Evolutionary conservation across 140 eudicot species (phyloP).

Genomic region (Stevia rebaudiana): DNA sequence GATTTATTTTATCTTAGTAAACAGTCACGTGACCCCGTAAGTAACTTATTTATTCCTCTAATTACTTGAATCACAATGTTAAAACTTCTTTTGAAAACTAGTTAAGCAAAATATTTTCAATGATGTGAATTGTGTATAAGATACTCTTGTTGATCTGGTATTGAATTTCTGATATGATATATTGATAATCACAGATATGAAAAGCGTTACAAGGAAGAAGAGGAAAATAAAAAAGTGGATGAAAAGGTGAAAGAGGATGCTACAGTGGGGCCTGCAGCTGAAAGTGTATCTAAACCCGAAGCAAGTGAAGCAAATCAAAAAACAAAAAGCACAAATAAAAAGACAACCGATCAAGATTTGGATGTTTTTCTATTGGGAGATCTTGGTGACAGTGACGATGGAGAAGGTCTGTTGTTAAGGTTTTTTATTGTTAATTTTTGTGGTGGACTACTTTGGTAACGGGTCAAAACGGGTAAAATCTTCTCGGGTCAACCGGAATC

Average conservation of each 20-base stretch:
- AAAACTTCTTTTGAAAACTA: background rate
- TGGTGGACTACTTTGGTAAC: background rate
- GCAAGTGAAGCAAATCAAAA: slow-evolving; percentile 34
- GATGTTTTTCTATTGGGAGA: slow-evolving; percentile 95
- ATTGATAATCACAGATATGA: slow-evolving; percentile 67
- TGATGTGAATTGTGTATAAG: background rate
- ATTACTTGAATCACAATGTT: slow-evolving; percentile 3
- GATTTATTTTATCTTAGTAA: slow-evolving; percentile 76
- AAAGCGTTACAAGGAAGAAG: slow-evolving; percentile 65
- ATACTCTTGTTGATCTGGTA: background rate
- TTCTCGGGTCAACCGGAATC: background rate
- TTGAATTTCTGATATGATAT: slow-evolving; percentile 13
- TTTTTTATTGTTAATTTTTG: background rate
- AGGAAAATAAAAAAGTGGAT: slow-evolving; percentile 39
- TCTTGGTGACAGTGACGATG: slow-evolving; percentile 88
- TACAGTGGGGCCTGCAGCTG: slow-evolving; percentile 41
- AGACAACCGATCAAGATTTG: slow-evolving; percentile 76
- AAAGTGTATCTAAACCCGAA: slow-evolving; percentile 37
- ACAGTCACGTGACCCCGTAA: slow-evolving; percentile 80
- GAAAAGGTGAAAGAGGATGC: slow-evolving; percentile 50
- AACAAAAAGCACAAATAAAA: slow-evolving; percentile 40
- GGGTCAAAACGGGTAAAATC: background rate
- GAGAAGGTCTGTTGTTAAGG: slow-evolving; percentile 51
- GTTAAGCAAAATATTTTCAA: background rate
- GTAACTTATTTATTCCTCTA: slow-evolving; percentile 28